These are phyloP conservation scores for Spergularia bocconei DNA, from an alignment of 148 eudicot species.

Conservation along the genomic window DNA sequence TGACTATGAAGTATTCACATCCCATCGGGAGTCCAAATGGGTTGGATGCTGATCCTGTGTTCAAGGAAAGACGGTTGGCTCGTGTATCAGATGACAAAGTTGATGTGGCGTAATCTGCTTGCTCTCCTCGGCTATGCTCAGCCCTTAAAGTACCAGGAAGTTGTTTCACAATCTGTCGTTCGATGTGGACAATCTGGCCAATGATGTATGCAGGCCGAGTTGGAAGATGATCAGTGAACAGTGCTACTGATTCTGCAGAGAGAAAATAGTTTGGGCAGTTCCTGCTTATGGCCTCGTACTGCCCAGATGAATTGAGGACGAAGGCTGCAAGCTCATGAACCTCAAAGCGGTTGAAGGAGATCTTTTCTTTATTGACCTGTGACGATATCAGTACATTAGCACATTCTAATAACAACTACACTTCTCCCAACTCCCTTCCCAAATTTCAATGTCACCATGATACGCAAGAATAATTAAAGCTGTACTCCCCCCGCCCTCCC, in stretches of 20 bases:
- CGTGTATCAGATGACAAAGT: constrained; percentile 32
- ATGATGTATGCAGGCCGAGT: constrained; percentile 65
- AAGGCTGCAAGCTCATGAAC: constrained; percentile 96
- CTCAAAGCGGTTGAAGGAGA: constrained; percentile 74
- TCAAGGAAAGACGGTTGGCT: constrained; percentile 37
- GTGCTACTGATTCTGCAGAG: constrained; percentile 84
- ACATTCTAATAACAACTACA: not conserved
- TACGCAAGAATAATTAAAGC: too few species aligned
- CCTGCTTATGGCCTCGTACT: constrained; percentile 87
- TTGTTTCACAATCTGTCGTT: constrained; percentile 53
- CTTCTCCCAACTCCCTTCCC: not conserved
- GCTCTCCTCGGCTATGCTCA: constrained; percentile 33
- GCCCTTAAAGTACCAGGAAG: constrained; percentile 23
- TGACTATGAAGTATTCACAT: constrained; percentile 78
- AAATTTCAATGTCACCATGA: too few species aligned
- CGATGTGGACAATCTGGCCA: constrained; percentile 93
- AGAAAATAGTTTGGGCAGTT: constrained; percentile 74
- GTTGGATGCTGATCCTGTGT: constrained; percentile 43
- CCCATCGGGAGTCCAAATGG: constrained; percentile 66
- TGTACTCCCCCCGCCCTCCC: too few species aligned
- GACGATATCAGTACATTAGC: not conserved
- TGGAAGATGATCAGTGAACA: constrained; percentile 78
- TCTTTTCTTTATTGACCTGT: constrained; percentile 93
- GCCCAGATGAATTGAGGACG: constrained; percentile 66
- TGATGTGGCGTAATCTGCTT: constrained; percentile 24